These are phyloP conservation scores for Stachybotrys echinatus DNA, from an alignment of 2,329 filamentous ascomycete species.

Conservation along the genomic window DNA sequence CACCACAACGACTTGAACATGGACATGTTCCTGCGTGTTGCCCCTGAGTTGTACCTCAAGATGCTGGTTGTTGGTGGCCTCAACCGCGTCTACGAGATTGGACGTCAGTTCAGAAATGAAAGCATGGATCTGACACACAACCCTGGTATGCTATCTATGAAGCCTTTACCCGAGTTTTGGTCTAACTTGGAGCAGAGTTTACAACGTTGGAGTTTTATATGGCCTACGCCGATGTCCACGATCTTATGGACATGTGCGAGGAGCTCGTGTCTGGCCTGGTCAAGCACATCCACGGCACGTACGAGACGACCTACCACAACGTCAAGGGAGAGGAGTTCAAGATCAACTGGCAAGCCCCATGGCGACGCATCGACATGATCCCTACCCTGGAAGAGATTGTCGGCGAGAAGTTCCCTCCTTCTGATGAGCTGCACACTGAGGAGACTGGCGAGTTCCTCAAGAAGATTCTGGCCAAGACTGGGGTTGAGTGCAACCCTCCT, in stretches of 20 bases:
- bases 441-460: slow-evolving; percentile 88
- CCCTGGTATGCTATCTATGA: slow-evolving; percentile 33
- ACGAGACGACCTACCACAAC: slow-evolving; percentile 80
- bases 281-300: slow-evolving; percentile 80
- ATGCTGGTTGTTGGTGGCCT: slow-evolving; percentile 91
- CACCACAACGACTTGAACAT: slow-evolving; percentile 95
- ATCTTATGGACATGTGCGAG: slow-evolving; percentile 77
- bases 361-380: slow-evolving; percentile 95
- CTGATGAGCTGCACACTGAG: slow-evolving; percentile 81
- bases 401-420: slow-evolving; percentile 89
- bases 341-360: slow-evolving; percentile 94
- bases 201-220: slow-evolving; percentile 97
- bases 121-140: slow-evolving; percentile 75
- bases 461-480: slow-evolving; percentile 79
- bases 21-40: slow-evolving; percentile 91
- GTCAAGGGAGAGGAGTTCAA: slow-evolving; percentile 81
- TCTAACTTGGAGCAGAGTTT: slow-evolving; percentile 60
- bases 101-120: slow-evolving; percentile 93
- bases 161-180: not conserved
- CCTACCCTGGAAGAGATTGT: slow-evolving; percentile 73
- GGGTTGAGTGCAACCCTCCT: slow-evolving; percentile 83
- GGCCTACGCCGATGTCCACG: slow-evolving; percentile 88
- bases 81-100: slow-evolving; percentile 92
- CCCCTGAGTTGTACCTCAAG: slow-evolving; percentile 95
- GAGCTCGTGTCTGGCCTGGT: slow-evolving; percentile 87